These are phyloP conservation scores for Schizosaccharomyces cryophilus DNA, from an alignment of 805 yeast genomes.

Conservation along the genomic window DNA sequence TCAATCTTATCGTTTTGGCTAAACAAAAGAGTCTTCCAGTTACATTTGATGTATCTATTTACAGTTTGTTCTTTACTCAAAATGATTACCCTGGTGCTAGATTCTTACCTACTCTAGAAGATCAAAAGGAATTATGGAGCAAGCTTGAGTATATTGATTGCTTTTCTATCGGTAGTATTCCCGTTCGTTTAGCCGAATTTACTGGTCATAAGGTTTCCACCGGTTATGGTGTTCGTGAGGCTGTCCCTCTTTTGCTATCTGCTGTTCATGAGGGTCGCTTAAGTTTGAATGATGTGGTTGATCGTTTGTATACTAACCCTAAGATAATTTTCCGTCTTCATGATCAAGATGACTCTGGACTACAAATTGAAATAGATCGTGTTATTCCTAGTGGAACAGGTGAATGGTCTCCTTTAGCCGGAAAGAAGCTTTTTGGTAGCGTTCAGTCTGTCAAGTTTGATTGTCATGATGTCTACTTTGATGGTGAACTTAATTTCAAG, in stretches of 20 bases:
- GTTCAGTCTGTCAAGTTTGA: slow-evolving; percentile 69
- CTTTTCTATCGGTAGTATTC: slow-evolving; percentile 63
- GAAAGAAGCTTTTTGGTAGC: slow-evolving; percentile 40
- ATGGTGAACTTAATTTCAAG: slow-evolving; percentile 42
- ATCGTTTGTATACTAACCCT: slow-evolving; percentile 60
- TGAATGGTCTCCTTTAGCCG: slow-evolving; percentile 30
- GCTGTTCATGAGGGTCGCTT: slow-evolving; percentile 57
- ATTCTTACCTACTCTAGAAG: slow-evolving; percentile 58
- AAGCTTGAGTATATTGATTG: slow-evolving; percentile 52
- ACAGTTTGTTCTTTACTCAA: slow-evolving; percentile 43
- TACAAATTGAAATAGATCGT: slow-evolving; percentile 71
- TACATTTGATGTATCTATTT: slow-evolving; percentile 72
- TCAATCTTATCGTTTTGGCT: slow-evolving; percentile 62
- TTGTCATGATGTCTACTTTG: slow-evolving; percentile 59
- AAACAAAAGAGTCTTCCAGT: slow-evolving; percentile 60
- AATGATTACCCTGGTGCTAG: slow-evolving; percentile 44
- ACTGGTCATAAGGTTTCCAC: slow-evolving; percentile 35
- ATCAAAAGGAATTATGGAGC: slow-evolving; percentile 64
- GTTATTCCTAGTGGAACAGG: slow-evolving; percentile 14
- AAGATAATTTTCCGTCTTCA: slow-evolving; percentile 59
- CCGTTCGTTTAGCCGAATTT: slow-evolving; percentile 44
- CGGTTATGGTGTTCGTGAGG: slow-evolving; percentile 59
- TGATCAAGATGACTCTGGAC: slow-evolving; percentile 41
- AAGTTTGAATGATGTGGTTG: slow-evolving; percentile 44
- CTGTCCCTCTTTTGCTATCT: slow-evolving; percentile 54